Evolutionary conservation across 2,329 filamentous ascomycete species (phyloP), one percentile per base, ranked within the genome.

Genomic region (Colletotrichum sidae): DNA sequence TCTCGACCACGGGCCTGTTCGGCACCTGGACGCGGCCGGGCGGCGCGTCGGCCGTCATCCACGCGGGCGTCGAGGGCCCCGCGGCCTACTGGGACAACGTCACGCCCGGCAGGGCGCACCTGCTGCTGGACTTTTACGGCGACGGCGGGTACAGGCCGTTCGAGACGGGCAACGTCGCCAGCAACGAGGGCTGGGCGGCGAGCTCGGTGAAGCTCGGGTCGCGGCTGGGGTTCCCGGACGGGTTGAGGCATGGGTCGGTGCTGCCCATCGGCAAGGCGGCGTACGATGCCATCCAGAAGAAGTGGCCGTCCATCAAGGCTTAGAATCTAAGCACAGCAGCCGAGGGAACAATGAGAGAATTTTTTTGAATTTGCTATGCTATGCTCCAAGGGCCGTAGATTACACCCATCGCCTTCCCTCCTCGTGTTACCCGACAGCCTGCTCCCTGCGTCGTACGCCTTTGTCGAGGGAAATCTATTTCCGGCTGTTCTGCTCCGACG

Each of bases 191-290:
- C 15, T 87, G 84, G 84, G 76, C 72, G 2, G 79, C 79, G 37
- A 83, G 80, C 47, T 75, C 25, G 25, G 4, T 25, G 3, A 4
- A 4, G 3, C 25, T 25, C 25, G 25, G 25, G 25, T 25, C 76
- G 62, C 70, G 78, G 42, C 70, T 70, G 2, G 74, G 68, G 1
- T 86, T 83, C 68, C 84, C 84, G 8, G 78, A 69, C 51, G 80
- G 81, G 38, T 64, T 86, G 69, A 81, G 84, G 66, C 84, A 87
- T 73, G 84, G 84, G 8, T 81, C 80, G 62, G 80, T 86, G 25
- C 67, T 86, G 68, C 79, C 83, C 0, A 72, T 86, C 4, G 83
- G 80, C 53, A 72, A 77, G 72, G 76, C 73, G 9, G 67, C 80
- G 50, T 82, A 81, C 51, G 73, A 79, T 62, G 80, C 81, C 4